A percentile compares a stretch with the other conserved stretches of the same genome.
Conservation (phyloP, 2,329 filamentous ascomycete genomes). For the Colletotrichum orchidophilum region DNA sequence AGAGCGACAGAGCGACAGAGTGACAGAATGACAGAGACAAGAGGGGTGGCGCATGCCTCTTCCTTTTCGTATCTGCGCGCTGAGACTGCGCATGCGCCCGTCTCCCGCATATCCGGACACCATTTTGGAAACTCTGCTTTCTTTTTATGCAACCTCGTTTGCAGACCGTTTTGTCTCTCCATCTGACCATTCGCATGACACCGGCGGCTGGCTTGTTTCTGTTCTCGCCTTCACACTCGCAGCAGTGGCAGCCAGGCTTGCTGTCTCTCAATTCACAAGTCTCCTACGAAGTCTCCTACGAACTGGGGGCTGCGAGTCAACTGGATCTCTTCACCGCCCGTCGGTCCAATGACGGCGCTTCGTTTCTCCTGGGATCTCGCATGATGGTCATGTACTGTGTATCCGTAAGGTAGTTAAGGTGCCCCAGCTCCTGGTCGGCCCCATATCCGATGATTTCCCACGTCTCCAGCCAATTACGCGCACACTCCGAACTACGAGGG, state of each 20-base stretch:
- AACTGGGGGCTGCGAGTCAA: neutral
- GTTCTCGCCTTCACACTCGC: neutral
- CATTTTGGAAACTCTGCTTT: neutral
- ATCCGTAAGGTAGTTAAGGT: too few relatives aligned
- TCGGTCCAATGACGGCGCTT: neutral
- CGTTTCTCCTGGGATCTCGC: constrained; percentile 1
- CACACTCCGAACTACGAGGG: neutral
- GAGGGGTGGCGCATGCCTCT: neutral
- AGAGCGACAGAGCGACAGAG: too few relatives aligned
- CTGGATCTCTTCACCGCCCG: neutral
- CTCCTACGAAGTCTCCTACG: neutral
- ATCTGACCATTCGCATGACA: neutral
- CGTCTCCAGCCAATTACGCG: neutral
- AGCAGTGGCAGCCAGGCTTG: neutral
- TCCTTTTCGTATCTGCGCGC: neutral
- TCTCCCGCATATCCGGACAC: neutral
- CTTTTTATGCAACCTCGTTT: constrained; percentile 1
- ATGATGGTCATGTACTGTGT: constrained; percentile 5
- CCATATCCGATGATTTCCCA: constrained; percentile 12
- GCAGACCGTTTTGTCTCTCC: constrained; percentile 20
- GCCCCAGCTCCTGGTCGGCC: neutral
- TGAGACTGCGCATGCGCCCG: neutral
- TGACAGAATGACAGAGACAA: too few relatives aligned
- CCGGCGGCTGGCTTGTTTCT: constrained; percentile 1
- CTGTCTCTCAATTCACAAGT: neutral